Percentiles rank a stretch among this genome's conserved stretches.
Evolutionary conservation across 495 filamentous ascomycete species (phyloP).

Genomic region (Cenococcum geophilum): DNA sequence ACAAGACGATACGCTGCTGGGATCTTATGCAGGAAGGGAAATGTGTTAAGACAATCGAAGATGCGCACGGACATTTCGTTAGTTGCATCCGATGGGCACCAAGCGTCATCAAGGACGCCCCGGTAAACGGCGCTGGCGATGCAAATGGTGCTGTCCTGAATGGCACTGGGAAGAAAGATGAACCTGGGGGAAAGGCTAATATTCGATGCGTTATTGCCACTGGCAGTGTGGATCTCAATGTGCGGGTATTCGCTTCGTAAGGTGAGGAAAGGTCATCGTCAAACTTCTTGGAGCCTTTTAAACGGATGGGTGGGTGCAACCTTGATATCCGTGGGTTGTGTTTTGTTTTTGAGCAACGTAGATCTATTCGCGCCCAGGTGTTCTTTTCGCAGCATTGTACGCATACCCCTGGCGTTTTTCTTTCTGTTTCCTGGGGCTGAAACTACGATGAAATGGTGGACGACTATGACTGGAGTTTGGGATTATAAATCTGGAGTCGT

Average conservation of each 20-base stretch:
- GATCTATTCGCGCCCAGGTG: neutral
- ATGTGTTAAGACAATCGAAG: constrained; percentile 74
- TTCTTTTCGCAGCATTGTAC: constrained; percentile 1
- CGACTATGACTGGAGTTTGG: no score
- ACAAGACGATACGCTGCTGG: constrained; percentile 93
- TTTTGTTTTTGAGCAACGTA: neutral
- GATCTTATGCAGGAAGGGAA: constrained; percentile 86
- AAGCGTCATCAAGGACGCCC: constrained; percentile 54
- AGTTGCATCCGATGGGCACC: constrained; percentile 92
- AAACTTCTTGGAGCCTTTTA: neutral
- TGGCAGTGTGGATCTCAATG: constrained; percentile 57
- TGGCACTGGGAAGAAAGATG: constrained; percentile 46
- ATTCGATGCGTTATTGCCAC: constrained; percentile 61
- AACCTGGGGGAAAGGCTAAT: constrained; percentile 40
- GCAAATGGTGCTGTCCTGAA: constrained; percentile 40
- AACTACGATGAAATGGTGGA: no score
- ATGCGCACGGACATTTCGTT: constrained; percentile 82
- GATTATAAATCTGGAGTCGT: no score
- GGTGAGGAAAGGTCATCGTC: neutral
- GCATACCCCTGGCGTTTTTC: neutral
- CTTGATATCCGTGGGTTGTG: neutral
- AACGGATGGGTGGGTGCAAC: neutral
- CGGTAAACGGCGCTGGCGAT: constrained; percentile 43
- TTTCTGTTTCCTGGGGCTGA: no score
- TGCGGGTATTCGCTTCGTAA: constrained; percentile 53